These are phyloP conservation scores for Fusarium transvaalense DNA, from an alignment of 2,329 filamentous ascomycete species.

Conservation along the genomic window DNA sequence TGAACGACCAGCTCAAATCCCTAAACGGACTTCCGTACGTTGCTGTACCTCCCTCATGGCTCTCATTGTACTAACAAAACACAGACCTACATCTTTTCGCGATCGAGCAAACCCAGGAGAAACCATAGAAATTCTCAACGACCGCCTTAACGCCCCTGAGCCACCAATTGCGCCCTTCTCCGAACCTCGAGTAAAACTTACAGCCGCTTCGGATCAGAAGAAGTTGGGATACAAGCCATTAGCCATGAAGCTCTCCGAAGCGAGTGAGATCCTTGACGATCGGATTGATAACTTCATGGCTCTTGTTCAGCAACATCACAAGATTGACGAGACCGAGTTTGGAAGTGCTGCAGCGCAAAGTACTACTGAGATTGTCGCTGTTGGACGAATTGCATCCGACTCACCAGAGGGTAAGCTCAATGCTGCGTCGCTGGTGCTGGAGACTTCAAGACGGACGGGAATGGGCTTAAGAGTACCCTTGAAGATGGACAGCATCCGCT, in stretches of 20 bases:
- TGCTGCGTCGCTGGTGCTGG: conserved; percentile 84
- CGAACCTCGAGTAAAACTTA: conserved; percentile 85
- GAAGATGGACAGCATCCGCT: conserved; percentile 74
- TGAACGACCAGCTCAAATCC: conserved; percentile 52
- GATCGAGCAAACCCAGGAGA: conserved; percentile 85
- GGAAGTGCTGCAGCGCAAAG: conserved; percentile 88
- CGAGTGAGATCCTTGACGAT: conserved; percentile 93
- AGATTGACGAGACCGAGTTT: conserved; percentile 82
- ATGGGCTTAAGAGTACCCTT: conserved; percentile 85
- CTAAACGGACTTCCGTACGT: conserved; percentile 51
- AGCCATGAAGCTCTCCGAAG: conserved; percentile 93
- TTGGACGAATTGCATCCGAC: conserved; percentile 93
- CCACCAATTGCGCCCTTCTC: conserved; percentile 77
- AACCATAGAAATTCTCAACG: conserved; percentile 85
- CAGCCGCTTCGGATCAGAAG: conserved; percentile 87
- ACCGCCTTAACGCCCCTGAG: conserved; percentile 75
- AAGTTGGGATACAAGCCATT: conserved; percentile 93
- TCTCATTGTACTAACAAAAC: conserved; percentile 5
- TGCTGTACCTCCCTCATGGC: no score
- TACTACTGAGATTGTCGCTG: conserved; percentile 87
- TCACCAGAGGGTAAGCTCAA: conserved; percentile 88
- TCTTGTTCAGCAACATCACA: conserved; percentile 79
- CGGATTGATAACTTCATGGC: conserved; percentile 89
- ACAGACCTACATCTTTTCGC: conserved; percentile 66
- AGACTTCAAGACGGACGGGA: conserved; percentile 86